Conservation (phyloP, 2,329 filamentous ascomycete genomes). For the Graphilbum ipis-grandicollis region DNA sequence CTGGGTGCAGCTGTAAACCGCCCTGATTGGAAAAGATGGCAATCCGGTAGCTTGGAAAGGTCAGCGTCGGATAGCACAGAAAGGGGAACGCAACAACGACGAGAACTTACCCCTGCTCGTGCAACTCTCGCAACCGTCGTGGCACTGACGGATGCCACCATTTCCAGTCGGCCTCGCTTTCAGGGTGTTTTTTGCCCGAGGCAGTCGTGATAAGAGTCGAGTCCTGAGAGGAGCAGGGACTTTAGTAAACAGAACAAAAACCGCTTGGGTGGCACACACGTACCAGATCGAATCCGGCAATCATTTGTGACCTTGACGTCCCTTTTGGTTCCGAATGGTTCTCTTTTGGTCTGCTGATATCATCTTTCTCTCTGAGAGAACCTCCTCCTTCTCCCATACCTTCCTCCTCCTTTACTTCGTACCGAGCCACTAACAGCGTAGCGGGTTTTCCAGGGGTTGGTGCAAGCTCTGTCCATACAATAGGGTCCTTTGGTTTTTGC, state of each 20-base stretch:
- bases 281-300: constrained; percentile 54
- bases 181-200: constrained; percentile 65
- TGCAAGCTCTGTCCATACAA: constrained; percentile 53
- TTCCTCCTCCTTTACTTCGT: no score
- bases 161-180: constrained; percentile 66
- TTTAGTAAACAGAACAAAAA: neutral
- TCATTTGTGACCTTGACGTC: no score
- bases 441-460: constrained; percentile 26
- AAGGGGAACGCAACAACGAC: neutral
- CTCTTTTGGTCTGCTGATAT: no score
- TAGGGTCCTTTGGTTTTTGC: constrained; percentile 63
- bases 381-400: no score
- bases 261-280: neutral
- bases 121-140: constrained; percentile 44
- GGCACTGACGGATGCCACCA: constrained; percentile 77
- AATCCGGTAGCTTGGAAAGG: constrained; percentile 48
- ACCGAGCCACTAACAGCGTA: constrained; percentile 61
- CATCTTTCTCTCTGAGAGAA: no score
- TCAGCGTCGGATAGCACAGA: neutral
- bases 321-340: no score
- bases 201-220: constrained; percentile 69
- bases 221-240: constrained; percentile 34
- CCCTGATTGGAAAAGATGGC: constrained; percentile 82
- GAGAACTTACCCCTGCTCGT: constrained; percentile 44
- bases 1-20: constrained; percentile 56